These are phyloP conservation scores for Salix koriyanagi DNA, from an alignment of 345 rosid genomes.

Conservation along the genomic window DNA sequence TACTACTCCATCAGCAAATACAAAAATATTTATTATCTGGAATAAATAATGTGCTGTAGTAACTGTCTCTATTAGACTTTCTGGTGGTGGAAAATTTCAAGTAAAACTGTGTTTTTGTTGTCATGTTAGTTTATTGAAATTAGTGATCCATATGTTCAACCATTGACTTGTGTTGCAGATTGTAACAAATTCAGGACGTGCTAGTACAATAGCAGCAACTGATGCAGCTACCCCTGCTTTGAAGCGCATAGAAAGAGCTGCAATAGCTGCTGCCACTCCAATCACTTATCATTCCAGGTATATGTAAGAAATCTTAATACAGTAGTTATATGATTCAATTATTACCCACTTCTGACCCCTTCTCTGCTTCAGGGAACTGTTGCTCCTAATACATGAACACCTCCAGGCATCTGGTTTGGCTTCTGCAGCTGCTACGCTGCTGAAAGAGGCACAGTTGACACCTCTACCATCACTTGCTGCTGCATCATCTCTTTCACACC, in stretches of 20 bases:
- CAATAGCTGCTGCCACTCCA: constrained; percentile 98
- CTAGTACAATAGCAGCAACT: constrained; percentile 84
- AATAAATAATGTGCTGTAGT: too few relatives aligned
- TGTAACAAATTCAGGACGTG: constrained; percentile 94
- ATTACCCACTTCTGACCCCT: neutral
- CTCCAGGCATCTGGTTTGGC: constrained; percentile 87
- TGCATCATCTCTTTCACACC: constrained; percentile 61
- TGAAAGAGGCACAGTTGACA: constrained; percentile 86
- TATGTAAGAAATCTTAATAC: neutral
- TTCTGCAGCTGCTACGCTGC: constrained; percentile 56
- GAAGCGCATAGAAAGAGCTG: constrained; percentile 98
- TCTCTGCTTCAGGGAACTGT: neutral
- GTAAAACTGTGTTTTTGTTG: too few relatives aligned
- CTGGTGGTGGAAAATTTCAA: too few relatives aligned
- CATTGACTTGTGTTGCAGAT: constrained; percentile 48
- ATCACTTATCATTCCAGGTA: constrained; percentile 83
- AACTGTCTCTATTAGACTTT: too few relatives aligned
- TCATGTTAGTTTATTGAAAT: neutral
- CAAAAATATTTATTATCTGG: too few relatives aligned
- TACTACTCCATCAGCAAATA: too few relatives aligned
- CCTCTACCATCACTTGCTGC: constrained; percentile 70
- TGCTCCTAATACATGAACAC: constrained; percentile 81
- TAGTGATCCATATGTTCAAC: constrained; percentile 6
- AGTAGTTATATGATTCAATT: neutral
- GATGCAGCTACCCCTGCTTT: constrained; percentile 98